Base-by-base conservation (phyloP, 192 early-diverging fungal species). In the Haplosporangium gracile region DNA sequence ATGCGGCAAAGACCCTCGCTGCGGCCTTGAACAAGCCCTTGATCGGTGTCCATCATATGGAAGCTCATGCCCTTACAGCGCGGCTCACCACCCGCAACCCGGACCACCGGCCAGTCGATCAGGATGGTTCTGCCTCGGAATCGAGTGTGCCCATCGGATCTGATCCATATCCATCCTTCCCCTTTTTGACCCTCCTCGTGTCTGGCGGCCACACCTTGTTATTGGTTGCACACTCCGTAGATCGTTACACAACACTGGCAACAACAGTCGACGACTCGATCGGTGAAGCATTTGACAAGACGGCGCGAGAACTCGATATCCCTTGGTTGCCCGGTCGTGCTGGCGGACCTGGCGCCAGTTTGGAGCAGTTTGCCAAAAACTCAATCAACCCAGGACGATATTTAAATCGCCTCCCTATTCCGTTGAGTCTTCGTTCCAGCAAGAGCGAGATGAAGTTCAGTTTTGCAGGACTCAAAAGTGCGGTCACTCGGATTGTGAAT, bases 11-110 rank as follows among this genome's bases (percentile, higher is more conserved):
- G 73, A 92, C 93, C 26, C 78, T 96, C 68, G 95, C 95, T 16
- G 94, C 94, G 0, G 95, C 91, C 26, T 60, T 91, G 38, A 80
- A 88, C 42, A 92, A 92, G 81, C 95, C 95, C 20, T 87, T 96
- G 36, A 82, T 96, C 45, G 95, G 95, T 38, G 94, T 95, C 55
- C 95, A 96, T 82, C 95, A 96, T 78, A 96, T 95, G 95, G 95
- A 96, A 83, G 95, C 95, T 4, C 95, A 96, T 72, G 95, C 95
- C 11, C 83, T 96, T 55, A 95, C 95, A 69, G 94, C 94, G 49
- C 93, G 95, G 4, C 90, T 96, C 55, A 91, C 89, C 1, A 89
- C 89, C 7, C 36, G 29, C n/a, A 63, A 85, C 40, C 65, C 88
- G 5, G 73, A 82, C 38, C 34, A 82, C 38, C 34, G 22, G 22